Percentiles rank a stretch among this genome's conserved stretches.
Conservation (phyloP, 352 stramenopile genomes). For the Globisporangium parvum region DNA sequence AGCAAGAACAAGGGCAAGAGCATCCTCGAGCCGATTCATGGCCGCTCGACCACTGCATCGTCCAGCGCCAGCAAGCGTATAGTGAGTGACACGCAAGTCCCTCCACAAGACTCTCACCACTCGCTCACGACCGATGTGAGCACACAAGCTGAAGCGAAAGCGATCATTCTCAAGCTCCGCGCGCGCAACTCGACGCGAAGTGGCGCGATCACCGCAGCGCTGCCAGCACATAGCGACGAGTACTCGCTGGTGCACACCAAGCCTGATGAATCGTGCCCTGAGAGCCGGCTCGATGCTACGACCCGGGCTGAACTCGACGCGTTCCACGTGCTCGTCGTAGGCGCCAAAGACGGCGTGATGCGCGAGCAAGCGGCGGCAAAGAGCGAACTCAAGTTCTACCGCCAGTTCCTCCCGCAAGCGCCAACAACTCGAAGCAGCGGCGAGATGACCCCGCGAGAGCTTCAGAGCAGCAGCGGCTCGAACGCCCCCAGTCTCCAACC, state of each 20-base stretch:
- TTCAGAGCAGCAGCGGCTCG: background rate
- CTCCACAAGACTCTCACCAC: too few species aligned
- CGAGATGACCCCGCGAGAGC: background rate
- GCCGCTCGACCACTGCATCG: background rate
- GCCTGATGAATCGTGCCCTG: conserved; percentile 19
- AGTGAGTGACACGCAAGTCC: background rate
- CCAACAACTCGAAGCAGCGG: background rate
- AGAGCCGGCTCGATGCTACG: conserved; percentile 22
- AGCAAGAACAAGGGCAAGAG: conserved; percentile 17
- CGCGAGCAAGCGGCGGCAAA: conserved; percentile 32
- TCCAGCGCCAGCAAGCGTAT: background rate
- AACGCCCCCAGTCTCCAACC: background rate
- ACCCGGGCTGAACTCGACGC: conserved; percentile 41
- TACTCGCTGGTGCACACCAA: background rate
- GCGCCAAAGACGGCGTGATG: conserved; percentile 31
- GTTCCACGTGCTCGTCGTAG: conserved; percentile 46
- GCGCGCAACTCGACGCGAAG: conserved; percentile 12
- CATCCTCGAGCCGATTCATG: conserved; percentile 12
- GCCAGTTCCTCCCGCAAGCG: conserved; percentile 34
- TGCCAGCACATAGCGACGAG: background rate
- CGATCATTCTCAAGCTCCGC: conserved; percentile 34
- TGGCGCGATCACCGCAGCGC: background rate
- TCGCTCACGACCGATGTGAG: conserved; percentile 8
- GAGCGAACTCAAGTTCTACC: conserved; percentile 51
- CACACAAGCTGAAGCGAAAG: conserved; percentile 25